phyloP scores from a whole-genome alignment of 352 stramenopile genomes.

The Thalassiosira sp. region DNA sequence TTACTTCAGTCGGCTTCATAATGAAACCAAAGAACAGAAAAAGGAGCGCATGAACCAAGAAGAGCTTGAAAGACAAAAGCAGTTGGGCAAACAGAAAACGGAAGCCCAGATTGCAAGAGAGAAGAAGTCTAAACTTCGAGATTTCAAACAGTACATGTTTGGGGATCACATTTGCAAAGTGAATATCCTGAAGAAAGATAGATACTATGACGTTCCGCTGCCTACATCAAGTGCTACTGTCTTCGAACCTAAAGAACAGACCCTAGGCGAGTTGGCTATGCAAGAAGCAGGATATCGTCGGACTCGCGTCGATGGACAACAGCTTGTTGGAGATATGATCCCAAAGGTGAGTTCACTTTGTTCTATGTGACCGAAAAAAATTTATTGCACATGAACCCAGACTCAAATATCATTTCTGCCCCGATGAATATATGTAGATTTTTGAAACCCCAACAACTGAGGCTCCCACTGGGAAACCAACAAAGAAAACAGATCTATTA shows the following conservation, averaged over 20 bases:
- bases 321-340: conserved; percentile 73
- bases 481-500: conserved; percentile 52
- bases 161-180: conserved; percentile 65
- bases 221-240: conserved; percentile 58
- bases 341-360: conserved; percentile 30
- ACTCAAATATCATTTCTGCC: neutral
- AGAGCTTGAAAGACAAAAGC: conserved; percentile 32
- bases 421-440: neutral
- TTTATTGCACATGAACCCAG: neutral
- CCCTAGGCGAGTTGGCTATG: conserved; percentile 73
- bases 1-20: conserved; percentile 54
- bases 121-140: conserved; percentile 62
- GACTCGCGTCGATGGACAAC: conserved; percentile 65
- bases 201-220: conserved; percentile 63
- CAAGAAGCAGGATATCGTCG: conserved; percentile 74
- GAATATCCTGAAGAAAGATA: conserved; percentile 69
- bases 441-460: conserved; percentile 41
- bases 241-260: conserved; percentile 47
- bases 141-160: conserved; percentile 80
- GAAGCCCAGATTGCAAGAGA: conserved; percentile 57
- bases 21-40: conserved; percentile 49
- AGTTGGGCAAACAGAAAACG: conserved; percentile 37
- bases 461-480: conserved; percentile 67
- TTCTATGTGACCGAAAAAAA: conserved; percentile 4
- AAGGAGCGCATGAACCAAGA: conserved; percentile 37